phyloP scores from a whole-genome alignment of 805 yeast genomes.

The Starmerella geochares region DNA sequence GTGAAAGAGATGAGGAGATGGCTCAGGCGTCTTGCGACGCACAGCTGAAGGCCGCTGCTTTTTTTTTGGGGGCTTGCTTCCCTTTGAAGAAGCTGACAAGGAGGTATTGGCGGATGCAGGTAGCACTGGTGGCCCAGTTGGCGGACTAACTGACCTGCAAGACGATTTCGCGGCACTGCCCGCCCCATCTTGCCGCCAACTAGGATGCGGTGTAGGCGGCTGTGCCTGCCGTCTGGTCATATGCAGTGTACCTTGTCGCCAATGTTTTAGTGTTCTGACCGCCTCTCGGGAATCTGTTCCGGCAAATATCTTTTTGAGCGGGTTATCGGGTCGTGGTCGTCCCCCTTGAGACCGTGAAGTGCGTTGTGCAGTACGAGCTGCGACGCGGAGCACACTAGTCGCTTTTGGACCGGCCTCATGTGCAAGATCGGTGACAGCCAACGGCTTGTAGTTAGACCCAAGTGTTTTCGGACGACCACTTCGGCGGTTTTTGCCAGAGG shows the following conservation, averaged over 20 bases:
- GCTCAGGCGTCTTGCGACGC: not conserved
- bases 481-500: not conserved
- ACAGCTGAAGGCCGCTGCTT: not conserved
- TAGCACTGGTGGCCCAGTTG: not conserved
- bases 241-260: slow-evolving; percentile 6
- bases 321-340: slow-evolving; percentile 3
- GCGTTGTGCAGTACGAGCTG: slow-evolving; percentile 17
- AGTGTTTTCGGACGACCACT: not conserved
- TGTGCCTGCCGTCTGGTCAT: not conserved
- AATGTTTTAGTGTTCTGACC: not conserved
- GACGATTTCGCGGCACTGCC: not conserved
- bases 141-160: not conserved
- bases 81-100: not conserved
- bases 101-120: not conserved
- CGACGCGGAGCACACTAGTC: slow-evolving; percentile 8
- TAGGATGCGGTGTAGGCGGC: not conserved
- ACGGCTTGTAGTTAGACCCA: not conserved
- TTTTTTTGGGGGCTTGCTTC: not conserved
- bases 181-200: not conserved
- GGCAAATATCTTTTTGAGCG: slow-evolving; percentile 6
- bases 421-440: slow-evolving; percentile 5
- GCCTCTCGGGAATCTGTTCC: slow-evolving; percentile 6
- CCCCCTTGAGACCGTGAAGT: not conserved
- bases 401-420: slow-evolving; percentile 8
- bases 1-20: not conserved